phyloP scores from a whole-genome alignment of 192 early-diverging fungal species.

The Chytriomyces hyalinus region DNA sequence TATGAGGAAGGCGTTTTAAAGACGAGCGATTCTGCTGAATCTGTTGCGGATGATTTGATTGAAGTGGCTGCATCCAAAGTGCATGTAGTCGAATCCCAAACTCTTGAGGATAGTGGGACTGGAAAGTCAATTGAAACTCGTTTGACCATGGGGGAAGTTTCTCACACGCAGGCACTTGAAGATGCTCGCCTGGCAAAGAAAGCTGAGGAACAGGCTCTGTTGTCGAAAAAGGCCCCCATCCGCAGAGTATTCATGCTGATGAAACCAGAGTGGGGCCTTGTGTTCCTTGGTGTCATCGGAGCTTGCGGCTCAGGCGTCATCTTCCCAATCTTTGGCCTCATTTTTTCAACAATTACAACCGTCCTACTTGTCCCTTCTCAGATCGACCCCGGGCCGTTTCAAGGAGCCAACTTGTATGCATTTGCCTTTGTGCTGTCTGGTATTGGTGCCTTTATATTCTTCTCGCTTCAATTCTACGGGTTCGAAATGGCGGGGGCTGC shows the following conservation, averaged over 20 bases:
- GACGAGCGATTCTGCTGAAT: not conserved
- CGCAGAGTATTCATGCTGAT: conserved; percentile 54
- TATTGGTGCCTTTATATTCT: conserved; percentile 57
- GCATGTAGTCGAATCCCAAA: conserved; percentile 15
- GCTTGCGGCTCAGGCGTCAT: conserved; percentile 26
- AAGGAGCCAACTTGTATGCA: conserved; percentile 67
- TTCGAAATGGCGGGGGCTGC: conserved; percentile 47
- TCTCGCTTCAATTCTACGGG: conserved; percentile 52
- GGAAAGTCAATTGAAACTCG: conserved; percentile 10
- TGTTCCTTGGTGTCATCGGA: conserved; percentile 30
- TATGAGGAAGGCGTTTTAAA: conserved; percentile 13
- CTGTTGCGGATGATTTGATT: not conserved
- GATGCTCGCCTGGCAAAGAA: not conserved
- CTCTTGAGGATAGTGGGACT: conserved; percentile 5
- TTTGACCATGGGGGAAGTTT: conserved; percentile 10
- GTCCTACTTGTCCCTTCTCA: conserved; percentile 48
- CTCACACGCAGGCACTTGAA: not conserved
- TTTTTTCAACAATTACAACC: conserved; percentile 20
- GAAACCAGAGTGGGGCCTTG: conserved; percentile 57
- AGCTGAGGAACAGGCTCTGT: not conserved
- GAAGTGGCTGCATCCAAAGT: not conserved
- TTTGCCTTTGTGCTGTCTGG: conserved; percentile 67
- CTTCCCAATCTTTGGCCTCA: conserved; percentile 28
- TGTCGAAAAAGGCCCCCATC: conserved; percentile 58
- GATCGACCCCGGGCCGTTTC: conserved; percentile 36